These are phyloP conservation scores for Penicillium sp. DNA, from an alignment of 2,329 filamentous ascomycete genomes.

Conservation along the genomic window DNA sequence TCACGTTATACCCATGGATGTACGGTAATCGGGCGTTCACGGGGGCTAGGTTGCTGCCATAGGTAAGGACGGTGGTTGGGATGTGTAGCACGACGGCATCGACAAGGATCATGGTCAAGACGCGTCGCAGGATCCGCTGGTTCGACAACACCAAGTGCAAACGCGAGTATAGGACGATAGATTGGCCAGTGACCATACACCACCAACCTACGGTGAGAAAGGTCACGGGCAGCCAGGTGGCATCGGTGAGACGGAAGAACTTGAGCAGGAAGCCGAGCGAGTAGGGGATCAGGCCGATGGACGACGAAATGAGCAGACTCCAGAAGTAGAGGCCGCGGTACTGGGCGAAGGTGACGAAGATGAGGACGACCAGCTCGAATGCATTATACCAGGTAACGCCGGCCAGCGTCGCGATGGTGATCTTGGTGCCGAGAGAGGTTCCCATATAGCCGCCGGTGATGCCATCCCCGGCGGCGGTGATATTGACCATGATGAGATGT, in stretches of 20 bases:
- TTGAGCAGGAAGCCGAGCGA: conserved; percentile 50
- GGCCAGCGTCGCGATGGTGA: conserved; percentile 48
- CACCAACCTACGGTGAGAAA: conserved; percentile 49
- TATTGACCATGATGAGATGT: conserved; percentile 24
- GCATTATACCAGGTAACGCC: conserved; percentile 52
- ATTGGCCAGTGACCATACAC: conserved; percentile 50
- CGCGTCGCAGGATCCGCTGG: conserved; percentile 38
- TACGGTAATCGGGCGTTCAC: conserved; percentile 20
- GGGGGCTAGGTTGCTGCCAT: conserved; percentile 40
- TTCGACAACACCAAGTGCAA: conserved; percentile 48
- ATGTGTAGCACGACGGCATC: conserved; percentile 46
- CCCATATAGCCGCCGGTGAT: conserved; percentile 39
- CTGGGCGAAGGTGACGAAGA: conserved; percentile 50
- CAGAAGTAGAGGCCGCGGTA: conserved; percentile 52
- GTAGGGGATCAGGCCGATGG: conserved; percentile 46
- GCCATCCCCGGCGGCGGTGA: conserved; percentile 32
- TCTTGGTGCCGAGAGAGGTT: conserved; percentile 37
- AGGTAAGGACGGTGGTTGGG: conserved; percentile 47
- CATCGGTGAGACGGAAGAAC: conserved; percentile 41
- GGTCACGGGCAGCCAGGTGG: conserved; percentile 41
- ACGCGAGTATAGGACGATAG: conserved; percentile 51
- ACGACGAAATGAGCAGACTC: conserved; percentile 47
- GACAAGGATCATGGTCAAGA: conserved; percentile 49
- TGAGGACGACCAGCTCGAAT: conserved; percentile 48
- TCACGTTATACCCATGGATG: conserved; percentile 42